phyloP scores from a whole-genome alignment of 768 basidiomycete species.

The Chalciporus chontae region DNA sequence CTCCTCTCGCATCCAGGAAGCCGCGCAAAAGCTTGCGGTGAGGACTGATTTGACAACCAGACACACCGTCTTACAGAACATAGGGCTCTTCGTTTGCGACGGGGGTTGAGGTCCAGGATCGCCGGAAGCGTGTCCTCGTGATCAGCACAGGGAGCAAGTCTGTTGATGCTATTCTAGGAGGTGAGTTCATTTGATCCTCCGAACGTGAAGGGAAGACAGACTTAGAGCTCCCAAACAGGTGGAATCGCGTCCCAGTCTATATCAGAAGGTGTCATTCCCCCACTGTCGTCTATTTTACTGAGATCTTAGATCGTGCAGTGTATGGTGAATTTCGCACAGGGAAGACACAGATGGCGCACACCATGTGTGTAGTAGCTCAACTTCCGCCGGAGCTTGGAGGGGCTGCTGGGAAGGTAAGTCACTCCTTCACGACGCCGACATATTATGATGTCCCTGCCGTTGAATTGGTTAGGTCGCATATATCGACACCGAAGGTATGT shows the following conservation, averaged over 20 bases:
- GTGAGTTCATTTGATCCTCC: conserved; percentile 33
- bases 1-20: conserved; percentile 56
- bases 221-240: conserved; percentile 40
- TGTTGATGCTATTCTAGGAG: conserved; percentile 86
- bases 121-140: conserved; percentile 69
- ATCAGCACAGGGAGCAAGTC: conserved; percentile 93
- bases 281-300: neutral
- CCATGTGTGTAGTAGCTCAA: conserved; percentile 88
- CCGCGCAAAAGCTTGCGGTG: conserved; percentile 83
- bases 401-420: conserved; percentile 75
- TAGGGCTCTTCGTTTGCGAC: conserved; percentile 92
- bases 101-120: conserved; percentile 87
- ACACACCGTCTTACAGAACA: neutral
- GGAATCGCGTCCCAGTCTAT: conserved; percentile 92
- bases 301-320: conserved; percentile 42
- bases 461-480: conserved; percentile 66
- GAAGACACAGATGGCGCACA: conserved; percentile 94
- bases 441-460: neutral
- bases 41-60: neutral
- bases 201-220: neutral
- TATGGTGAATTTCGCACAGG: conserved; percentile 97
- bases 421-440: conserved; percentile 1
- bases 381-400: conserved; percentile 89
- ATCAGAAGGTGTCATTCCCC: conserved; percentile 62
- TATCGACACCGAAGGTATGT: conserved; percentile 79